Conservation (phyloP, 1,284 basidiomycete genomes). For the Leucoagaricus sp. region DNA sequence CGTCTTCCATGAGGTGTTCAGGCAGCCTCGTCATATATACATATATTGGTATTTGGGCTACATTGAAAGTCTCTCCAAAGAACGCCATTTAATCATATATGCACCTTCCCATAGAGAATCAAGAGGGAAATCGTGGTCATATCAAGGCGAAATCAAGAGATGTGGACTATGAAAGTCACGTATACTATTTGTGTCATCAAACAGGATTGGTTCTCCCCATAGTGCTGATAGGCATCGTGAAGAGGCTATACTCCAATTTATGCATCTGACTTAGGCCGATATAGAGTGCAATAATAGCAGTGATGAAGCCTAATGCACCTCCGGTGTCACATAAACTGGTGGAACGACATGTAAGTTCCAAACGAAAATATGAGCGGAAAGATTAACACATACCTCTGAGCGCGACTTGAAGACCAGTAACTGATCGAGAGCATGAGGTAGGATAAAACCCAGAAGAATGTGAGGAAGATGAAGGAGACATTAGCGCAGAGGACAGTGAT, state of each 20-base stretch:
- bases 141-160: no score
- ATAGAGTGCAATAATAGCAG: conserved; percentile 71
- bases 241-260: conserved; percentile 44
- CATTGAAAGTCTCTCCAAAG: no score
- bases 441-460: conserved; percentile 72
- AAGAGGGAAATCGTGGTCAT: no score
- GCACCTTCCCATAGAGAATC: no score
- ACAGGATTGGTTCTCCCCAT: background rate
- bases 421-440: conserved; percentile 55
- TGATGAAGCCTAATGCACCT: conserved; percentile 64
- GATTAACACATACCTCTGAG: conserved; percentile 24
- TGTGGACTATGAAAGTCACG: no score
- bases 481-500: conserved; percentile 68
- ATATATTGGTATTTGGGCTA: no score
- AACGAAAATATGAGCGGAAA: no score
- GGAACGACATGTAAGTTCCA: no score
- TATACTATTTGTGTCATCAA: no score
- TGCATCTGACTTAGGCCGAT: conserved; percentile 62
- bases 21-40: no score
- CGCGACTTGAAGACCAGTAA: conserved; percentile 39
- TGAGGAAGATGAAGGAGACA: conserved; percentile 64
- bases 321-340: conserved; percentile 39
- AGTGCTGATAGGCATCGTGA: conserved; percentile 51
- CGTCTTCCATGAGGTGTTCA: no score
- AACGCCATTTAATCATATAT: no score